Base-by-base conservation (phyloP, 2,329 filamentous ascomycete genomes). In the Alternaria sp. region DNA sequence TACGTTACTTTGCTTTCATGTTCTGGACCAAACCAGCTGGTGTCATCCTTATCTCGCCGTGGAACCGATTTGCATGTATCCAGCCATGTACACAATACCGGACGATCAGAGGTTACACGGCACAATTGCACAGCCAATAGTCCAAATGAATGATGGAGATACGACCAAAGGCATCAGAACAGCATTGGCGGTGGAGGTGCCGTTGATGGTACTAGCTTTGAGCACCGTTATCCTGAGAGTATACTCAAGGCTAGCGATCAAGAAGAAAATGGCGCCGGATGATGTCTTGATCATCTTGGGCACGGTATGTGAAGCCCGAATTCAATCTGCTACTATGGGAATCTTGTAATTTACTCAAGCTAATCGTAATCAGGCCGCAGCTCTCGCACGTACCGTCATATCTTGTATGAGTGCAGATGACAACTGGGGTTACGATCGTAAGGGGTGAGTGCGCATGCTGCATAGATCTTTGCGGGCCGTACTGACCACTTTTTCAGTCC, bases 331-430 rank as follows among this genome's bases (percentile, higher is more conserved):
- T 20, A 45, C 9, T 43, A 9, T 4, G 30, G 3, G 5, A 18
- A 21, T 8, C 18, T 20, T 14, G 20, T 21, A 9, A 6, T 28
- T 50, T 20, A 15, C 47, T 33, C 26, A 21, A n/a, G 49, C 63
- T 72, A 56, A 72, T 30, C 54, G 8, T 6, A 6, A 10, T 20
- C 12, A 73, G 71, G 53, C 44, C 14, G 71, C 68, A 18, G 72
- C 71, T 9, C 57, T 76, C 46, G 68, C 61, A 8, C 62, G 73
- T 8, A 75, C 71, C 2, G 60, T 74, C 4, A 71, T 76, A 25
- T 71, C 68, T 2, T 76, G 74, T 49, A 72, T 74, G 67, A 73
- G 71, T 55, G 71, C 73, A 25, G 65, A 73, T 25, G 72, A 75
- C 26, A 60, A 57, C 11, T 70, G 64, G 58, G 70, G 70, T 4